Evolutionary conservation across 495 filamentous ascomycete species (phyloP).

Genomic region (Apiosordaria backusii): DNA sequence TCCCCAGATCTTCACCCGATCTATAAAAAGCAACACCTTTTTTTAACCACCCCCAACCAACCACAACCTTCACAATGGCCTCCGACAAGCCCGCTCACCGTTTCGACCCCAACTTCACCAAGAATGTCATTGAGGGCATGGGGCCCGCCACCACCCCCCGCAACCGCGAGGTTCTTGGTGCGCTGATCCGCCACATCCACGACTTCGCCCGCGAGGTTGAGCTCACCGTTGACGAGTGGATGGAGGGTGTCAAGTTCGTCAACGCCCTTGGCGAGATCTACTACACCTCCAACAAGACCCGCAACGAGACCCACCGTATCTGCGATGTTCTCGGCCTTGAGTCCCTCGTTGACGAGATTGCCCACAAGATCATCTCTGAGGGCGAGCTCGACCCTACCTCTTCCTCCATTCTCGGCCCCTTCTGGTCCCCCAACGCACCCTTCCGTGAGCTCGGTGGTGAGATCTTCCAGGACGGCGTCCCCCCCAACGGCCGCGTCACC

Average conservation of each 20-base stretch:
- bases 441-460: conserved; percentile 66
- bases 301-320: conserved; percentile 69
- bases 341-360: conserved; percentile 81
- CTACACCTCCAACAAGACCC: conserved; percentile 57
- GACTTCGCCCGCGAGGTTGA: conserved; percentile 81
- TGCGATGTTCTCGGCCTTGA: conserved; percentile 80
- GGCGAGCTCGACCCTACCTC: conserved; percentile 68
- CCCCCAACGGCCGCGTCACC: conserved; percentile 58
- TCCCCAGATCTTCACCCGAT: background rate
- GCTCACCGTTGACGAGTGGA: conserved; percentile 76
- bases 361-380: conserved; percentile 73
- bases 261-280: conserved; percentile 53
- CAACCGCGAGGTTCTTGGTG: conserved; percentile 59
- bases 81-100: conserved; percentile 31
- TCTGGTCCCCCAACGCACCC: conserved; percentile 81
- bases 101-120: conserved; percentile 75
- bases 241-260: conserved; percentile 65
- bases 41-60: conserved; percentile 11
- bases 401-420: conserved; percentile 79
- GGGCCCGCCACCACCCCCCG: conserved; percentile 68
- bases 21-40: background rate
- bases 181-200: conserved; percentile 72
- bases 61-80: conserved; percentile 21
- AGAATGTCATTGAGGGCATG: conserved; percentile 69
- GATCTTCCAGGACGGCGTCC: conserved; percentile 66